Conservation (phyloP, 768 basidiomycete genomes). For the Paxillus involutus region DNA sequence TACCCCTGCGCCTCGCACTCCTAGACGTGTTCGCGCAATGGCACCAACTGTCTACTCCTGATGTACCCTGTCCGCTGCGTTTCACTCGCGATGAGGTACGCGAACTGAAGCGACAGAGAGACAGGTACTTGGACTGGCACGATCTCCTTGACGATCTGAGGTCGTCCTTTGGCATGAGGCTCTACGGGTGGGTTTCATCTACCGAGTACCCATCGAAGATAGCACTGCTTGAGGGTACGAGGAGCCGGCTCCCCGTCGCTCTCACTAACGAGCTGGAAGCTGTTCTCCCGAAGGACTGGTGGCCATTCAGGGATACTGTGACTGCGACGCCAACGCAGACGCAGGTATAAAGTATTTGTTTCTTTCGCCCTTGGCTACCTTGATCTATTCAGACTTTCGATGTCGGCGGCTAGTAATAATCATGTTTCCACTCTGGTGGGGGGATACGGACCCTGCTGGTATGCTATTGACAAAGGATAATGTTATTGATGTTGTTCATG, state of each 20-base stretch:
- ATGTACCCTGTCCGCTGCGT: conserved; percentile 13
- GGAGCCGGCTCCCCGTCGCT: conserved; percentile 8
- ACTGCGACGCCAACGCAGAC: conserved; percentile 1
- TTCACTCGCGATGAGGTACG: conserved; percentile 14
- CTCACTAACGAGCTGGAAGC: conserved; percentile 12
- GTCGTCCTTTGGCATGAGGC: conserved; percentile 12
- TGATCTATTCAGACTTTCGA: not conserved
- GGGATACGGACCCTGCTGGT: conserved; percentile 8
- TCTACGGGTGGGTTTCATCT: conserved; percentile 14
- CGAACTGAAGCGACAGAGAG: conserved; percentile 8
- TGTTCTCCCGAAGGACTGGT: conserved; percentile 15
- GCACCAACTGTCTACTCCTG: conserved; percentile 5
- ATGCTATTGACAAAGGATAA: conserved; percentile 1
- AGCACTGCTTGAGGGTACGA: conserved; percentile 11
- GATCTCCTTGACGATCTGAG: conserved; percentile 14
- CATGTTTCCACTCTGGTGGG: not conserved
- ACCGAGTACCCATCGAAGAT: conserved; percentile 13
- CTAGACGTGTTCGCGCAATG: conserved; percentile 10
- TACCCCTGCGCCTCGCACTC: conserved; percentile 14
- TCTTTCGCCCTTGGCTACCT: not conserved
- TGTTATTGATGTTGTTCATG: not conserved
- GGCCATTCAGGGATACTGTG: conserved; percentile 16
- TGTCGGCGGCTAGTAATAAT: not conserved
- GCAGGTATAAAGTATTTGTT: conserved; percentile 1
- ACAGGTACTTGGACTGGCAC: conserved; percentile 15